Conservation (phyloP, 1,284 basidiomycete genomes). For the Cryptococcus maquisensis region DNA sequence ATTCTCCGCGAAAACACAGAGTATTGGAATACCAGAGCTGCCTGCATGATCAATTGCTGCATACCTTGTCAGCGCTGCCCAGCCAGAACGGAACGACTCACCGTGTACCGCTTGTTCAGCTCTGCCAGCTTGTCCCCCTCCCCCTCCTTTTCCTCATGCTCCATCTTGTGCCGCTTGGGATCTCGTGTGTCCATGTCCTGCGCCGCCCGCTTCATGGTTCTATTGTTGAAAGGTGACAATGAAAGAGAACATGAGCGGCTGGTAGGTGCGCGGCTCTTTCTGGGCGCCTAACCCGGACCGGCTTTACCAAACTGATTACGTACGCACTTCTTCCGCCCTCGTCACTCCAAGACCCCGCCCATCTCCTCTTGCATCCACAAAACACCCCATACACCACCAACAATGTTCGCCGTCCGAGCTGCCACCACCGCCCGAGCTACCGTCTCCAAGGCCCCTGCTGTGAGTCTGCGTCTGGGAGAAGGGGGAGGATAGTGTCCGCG, state of each 20-base stretch:
- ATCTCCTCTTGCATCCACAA: not conserved
- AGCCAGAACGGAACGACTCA: not conserved
- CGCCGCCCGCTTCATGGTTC: no score
- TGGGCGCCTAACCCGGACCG: no score
- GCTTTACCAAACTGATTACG: not conserved
- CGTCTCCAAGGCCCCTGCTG: conserved; percentile 19
- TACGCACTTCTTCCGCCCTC: not conserved
- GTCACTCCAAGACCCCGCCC: not conserved
- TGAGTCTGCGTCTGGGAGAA: conserved; percentile 9
- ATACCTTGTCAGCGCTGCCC: not conserved
- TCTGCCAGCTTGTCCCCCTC: not conserved
- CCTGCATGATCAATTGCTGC: conserved; percentile 26
- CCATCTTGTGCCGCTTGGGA: not conserved
- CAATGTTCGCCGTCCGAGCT: conserved; percentile 14
- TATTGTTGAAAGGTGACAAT: no score
- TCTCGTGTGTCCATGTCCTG: no score
- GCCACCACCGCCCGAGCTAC: conserved; percentile 15
- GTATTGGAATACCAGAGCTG: conserved; percentile 30
- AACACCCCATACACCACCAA: not conserved
- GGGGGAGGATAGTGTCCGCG: not conserved
- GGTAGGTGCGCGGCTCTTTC: no score
- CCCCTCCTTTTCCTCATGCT: not conserved
- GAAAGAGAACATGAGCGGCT: no score
- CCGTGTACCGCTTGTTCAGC: conserved; percentile 16
- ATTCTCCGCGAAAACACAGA: conserved; percentile 24